phyloP scores from a whole-genome alignment of 331 rosid genomes.

The Dryas integrifolia region DNA sequence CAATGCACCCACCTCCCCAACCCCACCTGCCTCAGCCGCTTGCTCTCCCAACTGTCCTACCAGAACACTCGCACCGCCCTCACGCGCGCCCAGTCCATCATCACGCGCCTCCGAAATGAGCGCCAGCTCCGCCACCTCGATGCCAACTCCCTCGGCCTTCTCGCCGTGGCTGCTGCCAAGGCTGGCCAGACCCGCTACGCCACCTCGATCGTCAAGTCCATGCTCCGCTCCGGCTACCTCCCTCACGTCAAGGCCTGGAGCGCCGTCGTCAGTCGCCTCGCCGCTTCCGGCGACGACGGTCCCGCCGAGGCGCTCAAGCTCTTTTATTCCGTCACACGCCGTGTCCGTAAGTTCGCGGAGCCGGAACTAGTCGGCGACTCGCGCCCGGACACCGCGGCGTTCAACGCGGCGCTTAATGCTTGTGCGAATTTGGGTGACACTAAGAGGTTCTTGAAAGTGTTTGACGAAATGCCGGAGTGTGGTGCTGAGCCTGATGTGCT shows the following conservation, averaged over 20 bases:
- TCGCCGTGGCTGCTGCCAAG: constrained; percentile 73
- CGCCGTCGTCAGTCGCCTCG: constrained; percentile 79
- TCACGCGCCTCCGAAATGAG: constrained; percentile 95
- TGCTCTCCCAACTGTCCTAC: constrained; percentile 67
- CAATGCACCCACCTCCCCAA: constrained; percentile 54
- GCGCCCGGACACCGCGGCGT: constrained; percentile 79
- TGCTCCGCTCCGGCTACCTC: constrained; percentile 96
- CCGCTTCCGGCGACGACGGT: constrained; percentile 55
- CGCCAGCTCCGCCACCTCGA: constrained; percentile 91
- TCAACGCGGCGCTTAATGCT: constrained; percentile 81
- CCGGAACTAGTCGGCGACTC: constrained; percentile 50
- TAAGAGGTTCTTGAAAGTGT: constrained; percentile 63
- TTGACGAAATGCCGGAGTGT: constrained; percentile 73
- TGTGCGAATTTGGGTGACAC: constrained; percentile 74
- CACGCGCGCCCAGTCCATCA: constrained; percentile 84
- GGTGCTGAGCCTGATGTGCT: constrained; percentile 65
- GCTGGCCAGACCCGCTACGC: constrained; percentile 78
- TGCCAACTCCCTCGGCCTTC: constrained; percentile 84
- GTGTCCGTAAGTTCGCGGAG: constrained; percentile 46
- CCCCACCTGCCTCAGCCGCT: constrained; percentile 83
- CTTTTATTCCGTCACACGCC: constrained; percentile 54
- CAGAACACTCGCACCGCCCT: constrained; percentile 51
- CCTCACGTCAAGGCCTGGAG: constrained; percentile 98
- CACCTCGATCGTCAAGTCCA: constrained; percentile 76
- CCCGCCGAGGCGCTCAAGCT: constrained; percentile 63